Conservation (phyloP, 257 asterid genomes). For the Lithospermum erythrorhizon region DNA sequence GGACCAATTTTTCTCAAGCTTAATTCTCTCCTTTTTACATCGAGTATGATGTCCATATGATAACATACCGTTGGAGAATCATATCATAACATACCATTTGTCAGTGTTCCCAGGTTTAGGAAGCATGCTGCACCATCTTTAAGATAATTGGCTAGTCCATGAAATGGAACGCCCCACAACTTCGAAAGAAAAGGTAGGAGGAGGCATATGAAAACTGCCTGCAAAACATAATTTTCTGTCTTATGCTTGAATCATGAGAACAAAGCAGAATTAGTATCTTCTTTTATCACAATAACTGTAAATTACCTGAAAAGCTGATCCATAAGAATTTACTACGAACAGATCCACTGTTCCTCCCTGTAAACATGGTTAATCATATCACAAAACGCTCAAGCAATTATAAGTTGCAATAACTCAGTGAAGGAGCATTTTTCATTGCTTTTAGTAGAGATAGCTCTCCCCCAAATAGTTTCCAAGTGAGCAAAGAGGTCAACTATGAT, state of each 20-base stretch:
- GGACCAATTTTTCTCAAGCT: too few species aligned
- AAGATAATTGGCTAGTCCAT: slow-evolving; percentile 63
- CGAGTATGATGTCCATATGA: neutral
- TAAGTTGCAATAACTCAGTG: too few species aligned
- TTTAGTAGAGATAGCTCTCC: too few species aligned
- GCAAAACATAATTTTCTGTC: slow-evolving; percentile 22
- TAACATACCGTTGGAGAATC: slow-evolving; percentile 4
- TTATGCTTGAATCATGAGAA: slow-evolving; percentile 12
- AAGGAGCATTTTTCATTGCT: too few species aligned
- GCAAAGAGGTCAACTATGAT: too few species aligned
- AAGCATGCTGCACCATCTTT: slow-evolving; percentile 97
- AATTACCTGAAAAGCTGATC: slow-evolving; percentile 91
- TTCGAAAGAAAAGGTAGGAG: slow-evolving; percentile 90
- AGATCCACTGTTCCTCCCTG: slow-evolving; percentile 80
- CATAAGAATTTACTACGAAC: slow-evolving; percentile 82
- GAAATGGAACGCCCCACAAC: slow-evolving; percentile 87
- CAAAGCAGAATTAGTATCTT: neutral
- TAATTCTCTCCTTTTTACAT: neutral
- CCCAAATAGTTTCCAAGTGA: too few species aligned
- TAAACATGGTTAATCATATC: slow-evolving; percentile 9
- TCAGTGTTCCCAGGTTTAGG: slow-evolving; percentile 65
- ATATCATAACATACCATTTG: slow-evolving; percentile 41
- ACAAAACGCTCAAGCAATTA: neutral
- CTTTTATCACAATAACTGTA: neutral
- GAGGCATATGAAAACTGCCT: slow-evolving; percentile 84